These are phyloP conservation scores for Pulveroboletus sp. DNA, from an alignment of 768 basidiomycete species.

Conservation along the genomic window DNA sequence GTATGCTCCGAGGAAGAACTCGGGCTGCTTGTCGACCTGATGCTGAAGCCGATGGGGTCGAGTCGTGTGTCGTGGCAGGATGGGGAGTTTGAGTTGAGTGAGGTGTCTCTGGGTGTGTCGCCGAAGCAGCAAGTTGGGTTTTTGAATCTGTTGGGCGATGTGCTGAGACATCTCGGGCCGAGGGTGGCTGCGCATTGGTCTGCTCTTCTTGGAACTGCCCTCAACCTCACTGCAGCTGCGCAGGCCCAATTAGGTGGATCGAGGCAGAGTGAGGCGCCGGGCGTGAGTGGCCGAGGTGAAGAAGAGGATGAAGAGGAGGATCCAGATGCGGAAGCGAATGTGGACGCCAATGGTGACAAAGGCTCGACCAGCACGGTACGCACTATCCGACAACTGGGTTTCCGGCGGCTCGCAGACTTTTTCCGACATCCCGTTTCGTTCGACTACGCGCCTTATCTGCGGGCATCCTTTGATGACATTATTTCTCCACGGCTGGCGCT, in stretches of 20 bases:
- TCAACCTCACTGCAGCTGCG: slow-evolving; percentile 63
- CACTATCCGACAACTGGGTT: slow-evolving; percentile 73
- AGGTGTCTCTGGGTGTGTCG: slow-evolving; percentile 34
- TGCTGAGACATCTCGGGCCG: slow-evolving; percentile 78
- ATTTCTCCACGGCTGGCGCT: slow-evolving; percentile 79
- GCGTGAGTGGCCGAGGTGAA: slow-evolving; percentile 20
- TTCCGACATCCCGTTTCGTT: slow-evolving; percentile 73
- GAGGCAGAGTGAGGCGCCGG: slow-evolving; percentile 22
- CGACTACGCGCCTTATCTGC: slow-evolving; percentile 72
- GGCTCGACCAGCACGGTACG: slow-evolving; percentile 42
- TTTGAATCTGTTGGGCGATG: slow-evolving; percentile 79
- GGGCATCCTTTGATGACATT: slow-evolving; percentile 61
- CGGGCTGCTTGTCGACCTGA: slow-evolving; percentile 75
- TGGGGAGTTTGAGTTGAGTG: slow-evolving; percentile 27
- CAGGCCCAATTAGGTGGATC: slow-evolving; percentile 50
- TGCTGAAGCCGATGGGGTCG: slow-evolving; percentile 70
- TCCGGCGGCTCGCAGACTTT: slow-evolving; percentile 87
- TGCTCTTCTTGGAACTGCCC: slow-evolving; percentile 61
- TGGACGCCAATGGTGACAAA: slow-evolving; percentile 32
- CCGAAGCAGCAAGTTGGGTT: slow-evolving; percentile 81
- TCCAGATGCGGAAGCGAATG: slow-evolving; percentile 36
- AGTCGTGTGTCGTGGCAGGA: slow-evolving; percentile 25
- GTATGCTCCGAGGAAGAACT: slow-evolving; percentile 76
- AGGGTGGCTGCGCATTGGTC: slow-evolving; percentile 72
- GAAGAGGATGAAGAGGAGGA: slow-evolving; percentile 32